Conservation (phyloP, 2,329 filamentous ascomycete species). For the Chaetomium olivaceum region DNA sequence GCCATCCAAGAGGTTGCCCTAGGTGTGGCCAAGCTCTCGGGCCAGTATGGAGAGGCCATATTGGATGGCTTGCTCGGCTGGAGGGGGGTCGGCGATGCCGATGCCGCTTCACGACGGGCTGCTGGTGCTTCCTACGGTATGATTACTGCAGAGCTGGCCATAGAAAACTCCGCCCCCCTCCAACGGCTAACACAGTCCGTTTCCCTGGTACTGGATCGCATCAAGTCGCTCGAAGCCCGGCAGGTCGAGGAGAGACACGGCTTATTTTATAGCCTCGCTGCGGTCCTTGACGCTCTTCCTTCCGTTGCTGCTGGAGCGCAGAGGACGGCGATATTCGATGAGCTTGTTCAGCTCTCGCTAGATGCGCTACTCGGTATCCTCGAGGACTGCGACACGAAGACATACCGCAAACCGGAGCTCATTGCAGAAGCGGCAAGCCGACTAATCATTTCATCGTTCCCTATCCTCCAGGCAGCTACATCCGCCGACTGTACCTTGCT, state of each 20-base stretch:
- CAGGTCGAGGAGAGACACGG: slow-evolving; percentile 73
- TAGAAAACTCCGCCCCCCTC: slow-evolving; percentile 28
- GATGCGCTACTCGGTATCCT: slow-evolving; percentile 43
- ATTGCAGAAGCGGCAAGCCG: slow-evolving; percentile 62
- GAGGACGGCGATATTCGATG: slow-evolving; percentile 9
- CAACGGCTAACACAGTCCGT: slow-evolving; percentile 38
- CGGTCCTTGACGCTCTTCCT: slow-evolving; percentile 54
- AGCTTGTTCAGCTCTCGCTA: slow-evolving; percentile 31
- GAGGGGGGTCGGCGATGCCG: slow-evolving; percentile 82
- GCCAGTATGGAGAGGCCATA: slow-evolving; percentile 70
- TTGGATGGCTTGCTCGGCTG: slow-evolving; percentile 73
- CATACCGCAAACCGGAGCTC: slow-evolving; percentile 62
- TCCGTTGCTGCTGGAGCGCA: slow-evolving; percentile 9
- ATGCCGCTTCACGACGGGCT: slow-evolving; percentile 70
- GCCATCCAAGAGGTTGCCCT: slow-evolving; percentile 78
- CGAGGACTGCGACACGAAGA: slow-evolving; percentile 43
- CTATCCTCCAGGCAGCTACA: slow-evolving; percentile 46
- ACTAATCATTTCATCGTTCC: slow-evolving; percentile 56
- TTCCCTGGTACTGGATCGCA: slow-evolving; percentile 45
- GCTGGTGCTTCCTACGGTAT: slow-evolving; percentile 70
- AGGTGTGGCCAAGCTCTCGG: slow-evolving; percentile 65
- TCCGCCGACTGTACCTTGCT: slow-evolving; percentile 32
- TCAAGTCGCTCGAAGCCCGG: slow-evolving; percentile 52
- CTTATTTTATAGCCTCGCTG: slow-evolving; percentile 61
- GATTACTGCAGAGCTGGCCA: slow-evolving; percentile 49